phyloP scores from a whole-genome alignment of 805 yeast genomes.

The Starmerella kuoi region DNA sequence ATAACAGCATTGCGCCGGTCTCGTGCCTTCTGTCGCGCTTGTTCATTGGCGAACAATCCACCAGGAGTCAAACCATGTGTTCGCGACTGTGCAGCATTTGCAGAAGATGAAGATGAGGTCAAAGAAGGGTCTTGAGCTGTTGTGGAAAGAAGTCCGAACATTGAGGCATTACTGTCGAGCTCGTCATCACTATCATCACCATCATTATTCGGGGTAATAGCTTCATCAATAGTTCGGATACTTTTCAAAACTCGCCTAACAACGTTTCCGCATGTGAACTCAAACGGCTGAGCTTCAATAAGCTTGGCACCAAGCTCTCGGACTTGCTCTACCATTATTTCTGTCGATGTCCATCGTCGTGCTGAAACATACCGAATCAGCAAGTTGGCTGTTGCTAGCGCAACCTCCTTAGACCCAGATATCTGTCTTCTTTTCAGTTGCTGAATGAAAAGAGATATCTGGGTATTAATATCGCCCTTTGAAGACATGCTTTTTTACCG shows the following conservation, averaged over 20 bases:
- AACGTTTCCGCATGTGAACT: conserved; percentile 79
- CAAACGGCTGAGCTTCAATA: conserved; percentile 71
- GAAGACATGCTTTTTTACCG: conserved; percentile 17
- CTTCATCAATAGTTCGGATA: conserved; percentile 74
- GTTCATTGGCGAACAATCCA: conserved; percentile 16
- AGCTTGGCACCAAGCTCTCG: conserved; percentile 60
- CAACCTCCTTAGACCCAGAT: conserved; percentile 67
- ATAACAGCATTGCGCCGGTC: conserved; percentile 23
- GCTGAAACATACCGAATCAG: conserved; percentile 79
- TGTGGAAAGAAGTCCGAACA: conserved; percentile 70
- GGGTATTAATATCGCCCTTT: conserved; percentile 27
- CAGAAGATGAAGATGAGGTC: not conserved
- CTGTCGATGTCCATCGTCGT: conserved; percentile 73
- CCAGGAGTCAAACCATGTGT: conserved; percentile 15
- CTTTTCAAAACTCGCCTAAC: conserved; percentile 78
- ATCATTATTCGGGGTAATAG: conserved; percentile 14
- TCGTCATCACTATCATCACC: conserved; percentile 16
- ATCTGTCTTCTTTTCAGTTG: conserved; percentile 72
- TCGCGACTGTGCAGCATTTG: not conserved
- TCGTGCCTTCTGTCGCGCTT: conserved; percentile 16
- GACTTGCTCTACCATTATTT: conserved; percentile 58
- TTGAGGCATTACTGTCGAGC: conserved; percentile 34
- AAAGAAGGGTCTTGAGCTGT: not conserved
- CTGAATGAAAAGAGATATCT: conserved; percentile 26
- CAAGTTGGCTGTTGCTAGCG: conserved; percentile 76